Evolutionary conservation across 2,329 filamentous ascomycete species (phyloP).

Genomic region (Pestalotiopsis sp.): DNA sequence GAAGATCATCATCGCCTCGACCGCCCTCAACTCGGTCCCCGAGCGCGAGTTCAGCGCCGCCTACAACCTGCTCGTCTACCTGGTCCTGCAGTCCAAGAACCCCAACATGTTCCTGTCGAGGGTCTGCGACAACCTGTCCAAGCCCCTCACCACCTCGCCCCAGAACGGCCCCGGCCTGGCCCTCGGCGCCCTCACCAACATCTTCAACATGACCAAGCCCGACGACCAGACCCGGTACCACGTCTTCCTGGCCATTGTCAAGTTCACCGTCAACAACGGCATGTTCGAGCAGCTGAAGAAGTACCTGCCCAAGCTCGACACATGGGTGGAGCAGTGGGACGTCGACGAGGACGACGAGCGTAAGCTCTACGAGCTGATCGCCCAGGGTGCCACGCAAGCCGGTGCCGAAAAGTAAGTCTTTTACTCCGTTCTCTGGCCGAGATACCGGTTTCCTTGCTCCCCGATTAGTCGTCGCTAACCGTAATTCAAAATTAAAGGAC

Average conservation of each 20-base stretch:
- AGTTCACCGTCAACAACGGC: constrained; percentile 73
- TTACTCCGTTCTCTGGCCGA: not conserved
- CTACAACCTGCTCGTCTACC: constrained; percentile 95
- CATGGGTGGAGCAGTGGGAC: constrained; percentile 84
- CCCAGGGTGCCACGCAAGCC: constrained; percentile 77
- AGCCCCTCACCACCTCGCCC: constrained; percentile 84
- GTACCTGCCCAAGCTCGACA: constrained; percentile 80
- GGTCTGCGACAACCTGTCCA: constrained; percentile 87
- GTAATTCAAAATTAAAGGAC: constrained; percentile 38
- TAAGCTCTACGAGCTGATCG: constrained; percentile 81
- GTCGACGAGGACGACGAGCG: constrained; percentile 80
- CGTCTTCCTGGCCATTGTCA: constrained; percentile 86
- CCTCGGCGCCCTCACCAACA: constrained; percentile 86
- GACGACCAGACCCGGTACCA: constrained; percentile 83
- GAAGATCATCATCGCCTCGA: constrained; percentile 82
- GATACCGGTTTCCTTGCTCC: not conserved
- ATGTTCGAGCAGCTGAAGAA: constrained; percentile 84
- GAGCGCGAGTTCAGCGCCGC: constrained; percentile 97
- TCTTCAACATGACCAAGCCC: constrained; percentile 90
- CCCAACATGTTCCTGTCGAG: constrained; percentile 83
- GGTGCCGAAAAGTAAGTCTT: constrained; percentile 73
- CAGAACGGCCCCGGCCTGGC: constrained; percentile 83
- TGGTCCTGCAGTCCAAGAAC: constrained; percentile 84
- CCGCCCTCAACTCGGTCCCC: constrained; percentile 78
- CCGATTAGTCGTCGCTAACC: not conserved